phyloP scores from a whole-genome alignment of 1,139 yeast species.

The Taiozyma onychis region DNA sequence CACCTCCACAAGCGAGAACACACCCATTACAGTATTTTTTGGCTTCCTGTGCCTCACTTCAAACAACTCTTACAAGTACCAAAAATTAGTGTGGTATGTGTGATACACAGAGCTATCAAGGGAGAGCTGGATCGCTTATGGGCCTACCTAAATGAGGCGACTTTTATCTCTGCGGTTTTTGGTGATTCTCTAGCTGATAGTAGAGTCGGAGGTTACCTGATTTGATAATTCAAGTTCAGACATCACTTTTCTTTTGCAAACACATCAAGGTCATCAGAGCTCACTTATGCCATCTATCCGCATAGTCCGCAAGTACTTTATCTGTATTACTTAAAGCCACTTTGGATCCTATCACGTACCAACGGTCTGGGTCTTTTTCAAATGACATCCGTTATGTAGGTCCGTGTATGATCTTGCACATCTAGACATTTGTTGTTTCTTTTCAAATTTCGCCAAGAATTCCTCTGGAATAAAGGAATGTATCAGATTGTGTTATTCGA shows the following conservation, averaged over 20 bases:
- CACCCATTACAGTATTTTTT: too few relatives aligned
- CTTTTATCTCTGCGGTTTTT: too few relatives aligned
- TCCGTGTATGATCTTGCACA: not conserved
- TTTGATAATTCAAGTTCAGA: too few relatives aligned
- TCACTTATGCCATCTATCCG: conserved; percentile 42
- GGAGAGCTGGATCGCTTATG: not conserved
- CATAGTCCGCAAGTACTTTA: not conserved
- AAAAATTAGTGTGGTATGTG: too few relatives aligned
- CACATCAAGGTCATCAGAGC: conserved; percentile 84
- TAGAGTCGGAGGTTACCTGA: too few relatives aligned
- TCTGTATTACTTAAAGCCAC: not conserved
- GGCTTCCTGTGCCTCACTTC: too few relatives aligned
- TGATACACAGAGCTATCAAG: too few relatives aligned
- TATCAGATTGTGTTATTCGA: too few relatives aligned
- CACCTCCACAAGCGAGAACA: too few relatives aligned
- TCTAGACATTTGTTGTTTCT: not conserved
- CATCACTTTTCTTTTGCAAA: not conserved
- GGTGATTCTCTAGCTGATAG: too few relatives aligned
- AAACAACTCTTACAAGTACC: too few relatives aligned
- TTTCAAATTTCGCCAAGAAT: not conserved
- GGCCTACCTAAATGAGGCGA: too few relatives aligned
- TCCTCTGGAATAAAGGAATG: not conserved
- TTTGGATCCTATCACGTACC: not conserved
- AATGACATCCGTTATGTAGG: not conserved
- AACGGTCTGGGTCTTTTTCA: not conserved